Conservation (phyloP, 192 early-diverging fungal genomes). For the Backusella luteola region DNA sequence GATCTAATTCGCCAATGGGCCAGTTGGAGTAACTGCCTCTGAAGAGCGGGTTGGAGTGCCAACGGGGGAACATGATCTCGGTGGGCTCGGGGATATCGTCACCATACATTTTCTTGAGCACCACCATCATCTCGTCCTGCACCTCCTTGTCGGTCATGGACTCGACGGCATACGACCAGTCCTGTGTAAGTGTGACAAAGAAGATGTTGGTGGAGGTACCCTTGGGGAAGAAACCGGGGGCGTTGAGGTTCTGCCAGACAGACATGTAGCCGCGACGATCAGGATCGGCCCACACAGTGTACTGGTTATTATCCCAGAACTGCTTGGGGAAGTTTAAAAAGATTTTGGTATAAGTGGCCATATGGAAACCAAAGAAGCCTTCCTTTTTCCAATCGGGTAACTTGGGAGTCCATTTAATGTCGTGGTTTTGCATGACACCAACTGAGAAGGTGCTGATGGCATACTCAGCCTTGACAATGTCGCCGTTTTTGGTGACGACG, state of each 20-base stretch:
- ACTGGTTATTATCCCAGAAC: constrained; percentile 40
- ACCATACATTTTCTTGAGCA: constrained; percentile 36
- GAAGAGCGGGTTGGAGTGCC: constrained; percentile 38
- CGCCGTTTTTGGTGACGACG: constrained; percentile 24
- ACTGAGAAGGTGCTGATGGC: constrained; percentile 40
- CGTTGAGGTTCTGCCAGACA: constrained; percentile 36
- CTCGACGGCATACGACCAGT: constrained; percentile 25
- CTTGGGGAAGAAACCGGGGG: constrained; percentile 29
- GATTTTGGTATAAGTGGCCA: constrained; percentile 43
- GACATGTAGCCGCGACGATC: constrained; percentile 25
- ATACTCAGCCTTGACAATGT: constrained; percentile 38
- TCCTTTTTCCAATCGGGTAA: constrained; percentile 40
- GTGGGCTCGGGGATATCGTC: constrained; percentile 27
- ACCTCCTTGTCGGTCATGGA: constrained; percentile 25
- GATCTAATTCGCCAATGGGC: constrained; percentile 36
- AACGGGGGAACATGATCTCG: constrained; percentile 32
- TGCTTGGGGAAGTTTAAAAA: constrained; percentile 36
- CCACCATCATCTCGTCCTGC: constrained; percentile 28
- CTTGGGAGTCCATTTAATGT: constrained; percentile 30
- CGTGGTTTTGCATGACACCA: constrained; percentile 37
- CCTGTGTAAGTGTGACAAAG: constrained; percentile 34
- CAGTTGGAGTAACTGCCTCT: constrained; percentile 41
- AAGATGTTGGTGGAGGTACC: constrained; percentile 27
- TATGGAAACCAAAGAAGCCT: constrained; percentile 39
- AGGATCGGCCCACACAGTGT: constrained; percentile 35